phyloP scores from a whole-genome alignment of 2,329 filamentous ascomycete species.

The Trichoderma hamatum region DNA sequence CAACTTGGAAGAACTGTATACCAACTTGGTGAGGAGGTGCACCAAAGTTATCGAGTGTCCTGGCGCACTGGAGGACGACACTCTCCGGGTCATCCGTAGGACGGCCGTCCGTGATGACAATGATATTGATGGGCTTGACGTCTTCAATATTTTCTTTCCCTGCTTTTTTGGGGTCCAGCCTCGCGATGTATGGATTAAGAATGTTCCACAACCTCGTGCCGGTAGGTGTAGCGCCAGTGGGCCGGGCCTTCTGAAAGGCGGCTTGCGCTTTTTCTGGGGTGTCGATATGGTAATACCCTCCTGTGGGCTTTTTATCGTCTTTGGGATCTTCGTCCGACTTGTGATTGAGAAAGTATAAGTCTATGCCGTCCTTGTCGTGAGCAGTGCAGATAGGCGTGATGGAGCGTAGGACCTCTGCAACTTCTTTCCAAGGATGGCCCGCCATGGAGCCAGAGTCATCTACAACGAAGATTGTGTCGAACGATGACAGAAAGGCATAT shows the following conservation, averaged over 20 bases:
- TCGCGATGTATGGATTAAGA: constrained; percentile 68
- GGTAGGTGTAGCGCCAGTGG: constrained; percentile 71
- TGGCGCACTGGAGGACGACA: constrained; percentile 67
- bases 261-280: constrained; percentile 58
- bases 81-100: constrained; percentile 78
- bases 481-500: constrained; percentile 74
- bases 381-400: constrained; percentile 82
- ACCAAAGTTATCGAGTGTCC: constrained; percentile 68
- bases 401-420: constrained; percentile 66
- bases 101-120: constrained; percentile 87
- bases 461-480: constrained; percentile 88
- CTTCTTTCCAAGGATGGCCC: constrained; percentile 76
- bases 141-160: constrained; percentile 37
- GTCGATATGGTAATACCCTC: constrained; percentile 67
- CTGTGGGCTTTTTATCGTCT: constrained; percentile 42
- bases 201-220: constrained; percentile 72
- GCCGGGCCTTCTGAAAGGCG: constrained; percentile 72
- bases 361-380: constrained; percentile 82
- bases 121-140: constrained; percentile 83
- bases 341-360: constrained; percentile 89
- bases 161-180: constrained; percentile 44
- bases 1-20: constrained; percentile 95
- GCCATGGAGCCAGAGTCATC: constrained; percentile 92
- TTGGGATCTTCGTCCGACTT: constrained; percentile 43
- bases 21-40: constrained; percentile 83